phyloP scores from a whole-genome alignment of 2,329 filamentous ascomycete species.

The Chalara sp. region DNA sequence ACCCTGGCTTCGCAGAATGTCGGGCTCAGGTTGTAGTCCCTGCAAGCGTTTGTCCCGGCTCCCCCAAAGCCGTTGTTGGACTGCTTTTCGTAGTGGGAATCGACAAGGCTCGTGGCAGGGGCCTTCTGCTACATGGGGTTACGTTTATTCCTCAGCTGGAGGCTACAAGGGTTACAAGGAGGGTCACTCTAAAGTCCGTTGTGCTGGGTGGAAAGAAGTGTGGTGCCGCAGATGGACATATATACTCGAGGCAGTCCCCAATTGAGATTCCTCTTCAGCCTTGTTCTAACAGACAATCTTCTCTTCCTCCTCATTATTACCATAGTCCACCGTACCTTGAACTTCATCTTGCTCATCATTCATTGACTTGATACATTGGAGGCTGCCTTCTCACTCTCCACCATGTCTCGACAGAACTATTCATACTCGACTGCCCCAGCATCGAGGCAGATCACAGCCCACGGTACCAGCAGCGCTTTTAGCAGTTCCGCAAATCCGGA shows the following conservation, averaged over 20 bases:
- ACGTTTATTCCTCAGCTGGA: too few species aligned
- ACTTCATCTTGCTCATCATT: background rate
- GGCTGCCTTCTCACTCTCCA: slow-evolving; percentile 7
- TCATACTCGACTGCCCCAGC: slow-evolving; percentile 23
- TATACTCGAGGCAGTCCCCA: slow-evolving; percentile 21
- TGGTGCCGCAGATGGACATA: slow-evolving; percentile 20
- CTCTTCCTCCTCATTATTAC: slow-evolving; percentile 4
- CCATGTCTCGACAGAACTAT: slow-evolving; percentile 26
- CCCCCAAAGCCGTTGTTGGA: too few species aligned
- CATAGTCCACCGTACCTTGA: slow-evolving; percentile 7
- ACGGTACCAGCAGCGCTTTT: slow-evolving; percentile 89
- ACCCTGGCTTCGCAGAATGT: background rate
- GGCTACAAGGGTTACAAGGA: too few species aligned
- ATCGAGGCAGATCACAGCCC: slow-evolving; percentile 58
- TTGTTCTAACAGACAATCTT: slow-evolving; percentile 11
- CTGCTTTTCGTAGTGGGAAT: too few species aligned
- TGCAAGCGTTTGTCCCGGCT: too few species aligned
- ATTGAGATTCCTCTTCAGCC: slow-evolving; percentile 12
- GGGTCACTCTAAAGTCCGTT: too few species aligned
- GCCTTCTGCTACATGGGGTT: too few species aligned
- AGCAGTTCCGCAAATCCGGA: slow-evolving; percentile 91
- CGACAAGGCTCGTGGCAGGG: too few species aligned
- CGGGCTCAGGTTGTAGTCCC: too few species aligned
- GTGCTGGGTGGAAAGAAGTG: background rate
- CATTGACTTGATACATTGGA: background rate